Base-by-base conservation (phyloP, 805 yeast species). In the Schizosaccharomyces osmophilus region DNA sequence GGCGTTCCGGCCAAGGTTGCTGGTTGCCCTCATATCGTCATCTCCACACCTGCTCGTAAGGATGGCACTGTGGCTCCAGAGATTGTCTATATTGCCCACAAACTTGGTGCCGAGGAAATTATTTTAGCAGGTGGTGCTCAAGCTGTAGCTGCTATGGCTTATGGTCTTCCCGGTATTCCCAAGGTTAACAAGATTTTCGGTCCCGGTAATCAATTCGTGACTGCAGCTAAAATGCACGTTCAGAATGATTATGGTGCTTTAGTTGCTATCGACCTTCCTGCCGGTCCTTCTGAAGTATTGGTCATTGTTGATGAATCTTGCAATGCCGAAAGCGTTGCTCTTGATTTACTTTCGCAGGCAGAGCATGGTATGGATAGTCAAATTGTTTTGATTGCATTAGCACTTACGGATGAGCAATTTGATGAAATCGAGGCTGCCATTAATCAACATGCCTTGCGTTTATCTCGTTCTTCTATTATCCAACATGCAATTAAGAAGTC, bases 1-100 rank as follows among this genome's bases (percentile, higher is more conserved):
- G 97, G 98, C 68, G 96, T 93, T 61, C 99, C 99, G 26, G 98
- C 98, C 22, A 81, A 82, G 71, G 99, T 89, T 64, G 99, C 99
- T 32, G 96, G 96, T 5, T 93, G 97, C 76, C 80, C 82, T 68
- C 90, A 88, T 69, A 90, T 93, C 66, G 75, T 89, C 17, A 73
- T 93, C 71, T 97, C 99, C 0, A 84, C 97, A 31, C 99, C 99
- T 36, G 98, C 97, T 63, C 82, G 95, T 65, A 78, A 82, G 62
- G 94, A 93, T 65, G 99, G 99, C 57, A 85, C 81, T 62, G 78
- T 93, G 65, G 87, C 96, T 5, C 97, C 98, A 3, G 99, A 93
- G 72, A 96, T 93, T 62, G 96, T 88, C 19, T 93, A 93, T 68
- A 97, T 93, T 62, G 98, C 99, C 24, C 87, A 87, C 73, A 88